phyloP scores from a whole-genome alignment of 2,329 filamentous ascomycete species.

The Calonectria pseudoreteaudii region DNA sequence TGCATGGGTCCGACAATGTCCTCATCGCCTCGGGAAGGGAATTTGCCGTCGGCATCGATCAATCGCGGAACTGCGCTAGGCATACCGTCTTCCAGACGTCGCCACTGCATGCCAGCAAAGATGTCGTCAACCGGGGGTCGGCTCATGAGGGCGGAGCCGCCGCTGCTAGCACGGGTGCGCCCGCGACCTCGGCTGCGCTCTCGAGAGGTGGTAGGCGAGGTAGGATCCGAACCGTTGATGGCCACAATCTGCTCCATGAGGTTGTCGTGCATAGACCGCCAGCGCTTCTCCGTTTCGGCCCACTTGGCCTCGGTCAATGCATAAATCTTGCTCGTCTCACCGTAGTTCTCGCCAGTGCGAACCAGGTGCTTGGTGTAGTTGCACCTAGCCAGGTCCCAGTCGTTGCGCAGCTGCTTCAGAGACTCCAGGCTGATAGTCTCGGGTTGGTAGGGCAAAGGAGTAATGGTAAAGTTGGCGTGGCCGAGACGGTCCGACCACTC shows the following conservation, averaged over 20 bases:
- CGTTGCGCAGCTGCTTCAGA: conserved; percentile 73
- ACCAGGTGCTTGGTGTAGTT: conserved; percentile 93
- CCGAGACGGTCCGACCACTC: conserved; percentile 88
- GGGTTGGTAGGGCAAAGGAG: conserved; percentile 83
- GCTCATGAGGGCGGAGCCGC: conserved; percentile 53
- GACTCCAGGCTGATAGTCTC: conserved; percentile 68
- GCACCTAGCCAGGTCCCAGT: conserved; percentile 85
- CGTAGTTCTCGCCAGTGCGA: conserved; percentile 90
- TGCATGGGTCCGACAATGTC: conserved; percentile 96
- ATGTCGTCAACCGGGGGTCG: conserved; percentile 51
- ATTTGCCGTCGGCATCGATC: conserved; percentile 82
- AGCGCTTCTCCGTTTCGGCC: conserved; percentile 80
- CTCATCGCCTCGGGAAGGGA: conserved; percentile 87
- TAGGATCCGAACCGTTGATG: conserved; percentile 44
- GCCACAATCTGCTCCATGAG: conserved; percentile 67
- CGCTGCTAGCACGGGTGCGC: conserved; percentile 53
- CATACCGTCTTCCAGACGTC: conserved; percentile 64
- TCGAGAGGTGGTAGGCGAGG: conserved; percentile 45
- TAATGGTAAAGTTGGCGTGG: conserved; percentile 93
- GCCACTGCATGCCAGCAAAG: conserved; percentile 57
- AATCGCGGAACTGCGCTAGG: conserved; percentile 76
- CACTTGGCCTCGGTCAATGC: conserved; percentile 89
- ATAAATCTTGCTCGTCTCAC: conserved; percentile 89
- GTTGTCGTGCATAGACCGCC: conserved; percentile 77
- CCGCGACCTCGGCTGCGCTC: conserved; percentile 55